Conservation (phyloP, 768 basidiomycete species). For the Fistulinella prunicolor region DNA sequence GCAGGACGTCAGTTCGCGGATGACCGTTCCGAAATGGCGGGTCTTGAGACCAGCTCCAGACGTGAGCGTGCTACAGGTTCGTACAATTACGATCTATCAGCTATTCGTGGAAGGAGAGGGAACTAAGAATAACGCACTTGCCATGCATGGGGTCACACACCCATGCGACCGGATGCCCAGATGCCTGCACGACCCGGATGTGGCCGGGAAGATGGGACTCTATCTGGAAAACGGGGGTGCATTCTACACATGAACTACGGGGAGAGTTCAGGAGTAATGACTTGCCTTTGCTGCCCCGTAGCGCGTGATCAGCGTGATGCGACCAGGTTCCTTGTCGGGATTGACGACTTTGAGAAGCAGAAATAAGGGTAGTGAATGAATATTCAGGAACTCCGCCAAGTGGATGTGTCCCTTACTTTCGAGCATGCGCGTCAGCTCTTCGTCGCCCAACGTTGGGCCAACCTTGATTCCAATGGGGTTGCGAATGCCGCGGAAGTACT, state of each 20-base stretch:
- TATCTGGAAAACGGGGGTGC: slow-evolving; percentile 46
- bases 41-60: slow-evolving; percentile 84
- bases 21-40: slow-evolving; percentile 83
- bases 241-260: neutral
- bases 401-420: slow-evolving; percentile 51
- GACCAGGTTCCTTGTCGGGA: slow-evolving; percentile 75
- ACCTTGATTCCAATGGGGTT: slow-evolving; percentile 97
- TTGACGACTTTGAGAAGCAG: slow-evolving; percentile 65
- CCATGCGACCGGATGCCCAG: slow-evolving; percentile 89
- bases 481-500: slow-evolving; percentile 89
- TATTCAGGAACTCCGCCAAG: neutral
- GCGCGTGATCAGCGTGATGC: slow-evolving; percentile 87
- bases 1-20: slow-evolving; percentile 79
- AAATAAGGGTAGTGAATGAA: neutral
- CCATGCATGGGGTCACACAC: slow-evolving; percentile 99
- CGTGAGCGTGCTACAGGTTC: slow-evolving; percentile 65
- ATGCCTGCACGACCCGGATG: slow-evolving; percentile 74
- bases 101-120: neutral
- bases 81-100: neutral
- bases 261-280: neutral
- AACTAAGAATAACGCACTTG: slow-evolving; percentile 58
- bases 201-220: slow-evolving; percentile 72
- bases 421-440: slow-evolving; percentile 74
- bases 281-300: slow-evolving; percentile 86
- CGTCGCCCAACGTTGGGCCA: slow-evolving; percentile 79